A percentile compares a stretch with the other conserved stretches of the same genome.
phyloP scores from a whole-genome alignment of 78 protist species.

The Pigoraptor vietnamica region DNA sequence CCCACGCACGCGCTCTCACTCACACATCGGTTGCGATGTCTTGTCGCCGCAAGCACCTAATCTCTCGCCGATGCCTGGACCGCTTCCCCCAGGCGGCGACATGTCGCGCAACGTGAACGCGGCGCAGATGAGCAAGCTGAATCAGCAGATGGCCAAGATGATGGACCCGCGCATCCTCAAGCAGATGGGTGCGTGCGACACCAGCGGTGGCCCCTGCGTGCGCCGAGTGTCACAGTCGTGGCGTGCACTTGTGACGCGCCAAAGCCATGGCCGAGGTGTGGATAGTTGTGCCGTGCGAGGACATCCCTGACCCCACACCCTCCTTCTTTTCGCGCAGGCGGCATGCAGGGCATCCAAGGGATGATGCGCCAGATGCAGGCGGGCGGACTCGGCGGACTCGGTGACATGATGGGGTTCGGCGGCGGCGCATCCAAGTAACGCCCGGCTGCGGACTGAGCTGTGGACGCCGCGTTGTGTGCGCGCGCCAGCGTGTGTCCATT shows the following conservation, averaged over 20 bases:
- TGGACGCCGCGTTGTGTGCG: too few relatives aligned
- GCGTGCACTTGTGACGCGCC: background rate
- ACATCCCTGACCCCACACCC: background rate
- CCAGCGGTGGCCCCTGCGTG: background rate
- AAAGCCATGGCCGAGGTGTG: too few relatives aligned
- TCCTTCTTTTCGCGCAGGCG: background rate
- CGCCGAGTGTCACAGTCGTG: background rate
- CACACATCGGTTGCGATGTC: too few relatives aligned
- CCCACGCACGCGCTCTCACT: too few relatives aligned
- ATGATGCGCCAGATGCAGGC: slow-evolving; percentile 1
- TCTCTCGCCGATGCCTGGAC: too few relatives aligned
- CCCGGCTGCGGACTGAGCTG: too few relatives aligned
- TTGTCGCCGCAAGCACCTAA: too few relatives aligned
- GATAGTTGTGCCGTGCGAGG: too few relatives aligned
- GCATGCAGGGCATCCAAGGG: slow-evolving; percentile 2
- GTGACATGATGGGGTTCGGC: slow-evolving; percentile 10
- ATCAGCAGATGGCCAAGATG: slow-evolving; percentile 58
- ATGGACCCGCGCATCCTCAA: slow-evolving; percentile 75
- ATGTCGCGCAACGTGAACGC: background rate
- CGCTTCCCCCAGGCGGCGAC: too few relatives aligned
- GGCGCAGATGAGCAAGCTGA: slow-evolving; percentile 35
- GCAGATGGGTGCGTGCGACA: slow-evolving; percentile 74
- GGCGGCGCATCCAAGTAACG: too few relatives aligned
- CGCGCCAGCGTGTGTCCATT: too few relatives aligned
- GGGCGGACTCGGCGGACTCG: background rate